Evolutionary conservation across 1,139 yeast species (phyloP), one percentile per base, ranked within the genome.

Genomic region (Candida glucosophila): DNA sequence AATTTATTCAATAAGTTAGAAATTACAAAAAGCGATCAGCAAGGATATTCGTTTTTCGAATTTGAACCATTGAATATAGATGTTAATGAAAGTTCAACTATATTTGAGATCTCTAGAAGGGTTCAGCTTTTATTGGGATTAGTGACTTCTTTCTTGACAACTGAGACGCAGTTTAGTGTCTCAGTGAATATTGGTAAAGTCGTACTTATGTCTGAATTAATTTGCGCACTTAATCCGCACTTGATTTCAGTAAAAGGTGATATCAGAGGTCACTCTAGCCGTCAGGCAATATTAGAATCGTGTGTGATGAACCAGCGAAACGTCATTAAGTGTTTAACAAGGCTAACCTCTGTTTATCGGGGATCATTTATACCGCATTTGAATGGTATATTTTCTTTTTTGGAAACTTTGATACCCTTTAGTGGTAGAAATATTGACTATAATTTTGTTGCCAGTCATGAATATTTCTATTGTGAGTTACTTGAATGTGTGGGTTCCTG

Each of bases 111-210:
- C 19, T 64, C 75, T 4, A 49, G 58, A 23, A 58, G 85, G 41
- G 35, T 78, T 5, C 51, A 57, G 7, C 41, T 67, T 5, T 50
- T 80, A 21, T 44, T 63, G 17, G 55, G 58, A 11, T 43, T 78
- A 17, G 41, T 78, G 20, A 36, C 48, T 6, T 60, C 67, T 1
- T 70, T 67, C 41, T 47, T 66, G 26, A 53, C 58, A 10, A 55
- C 58, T 18, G 67, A 62, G 32, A 73, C 71, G 5, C 65, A 61
- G 17, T 67, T 51, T 42, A 64, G 66, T 29, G 64, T 66, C 11
- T 52, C 47, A 22, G 53, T 69, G n/a, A 86, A 90, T 3, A 36
- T 79, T 16, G 85, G 85, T 1, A 44, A 55, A 25, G 42, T 76
- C 2, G 43, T 77, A 6, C 45, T 56, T 6, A 34, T 74, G 22